Conservation (phyloP, 257 asterid genomes). For the Solanum corneliomulleri region DNA sequence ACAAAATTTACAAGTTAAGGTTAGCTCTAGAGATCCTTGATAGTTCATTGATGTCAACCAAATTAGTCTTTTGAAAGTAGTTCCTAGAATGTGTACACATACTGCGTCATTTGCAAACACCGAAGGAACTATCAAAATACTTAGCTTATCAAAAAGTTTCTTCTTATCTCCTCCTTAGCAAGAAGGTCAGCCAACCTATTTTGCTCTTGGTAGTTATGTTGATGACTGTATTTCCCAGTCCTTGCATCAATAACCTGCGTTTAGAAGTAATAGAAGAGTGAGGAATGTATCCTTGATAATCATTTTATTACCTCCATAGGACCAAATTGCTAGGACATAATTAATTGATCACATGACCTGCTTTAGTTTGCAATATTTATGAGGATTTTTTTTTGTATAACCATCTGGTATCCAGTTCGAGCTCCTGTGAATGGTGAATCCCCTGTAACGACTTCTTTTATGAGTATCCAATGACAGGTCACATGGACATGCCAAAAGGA, state of each 20-base stretch:
- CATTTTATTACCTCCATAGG: neutral
- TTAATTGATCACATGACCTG: neutral
- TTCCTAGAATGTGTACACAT: neutral
- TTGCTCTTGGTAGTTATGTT: neutral
- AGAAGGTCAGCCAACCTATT: neutral
- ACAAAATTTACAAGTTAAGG: neutral
- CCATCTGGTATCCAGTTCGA: neutral
- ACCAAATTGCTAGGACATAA: neutral
- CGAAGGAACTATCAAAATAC: neutral
- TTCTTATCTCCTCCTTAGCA: neutral
- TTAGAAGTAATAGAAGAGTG: neutral
- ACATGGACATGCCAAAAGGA: neutral
- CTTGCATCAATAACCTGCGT: neutral
- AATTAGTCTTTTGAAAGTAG: neutral
- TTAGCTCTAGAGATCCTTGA: neutral
- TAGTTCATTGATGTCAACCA: neutral
- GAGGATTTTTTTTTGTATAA: neutral
- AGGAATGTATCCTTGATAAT: neutral
- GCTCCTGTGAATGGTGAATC: neutral
- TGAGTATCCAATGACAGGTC: neutral
- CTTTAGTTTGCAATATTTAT: neutral
- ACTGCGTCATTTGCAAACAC: neutral
- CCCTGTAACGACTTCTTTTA: neutral
- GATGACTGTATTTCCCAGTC: neutral
- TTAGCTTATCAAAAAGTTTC: neutral